phyloP scores from a whole-genome alignment of 768 basidiomycete genomes.

The Psilocybe azurescens region DNA sequence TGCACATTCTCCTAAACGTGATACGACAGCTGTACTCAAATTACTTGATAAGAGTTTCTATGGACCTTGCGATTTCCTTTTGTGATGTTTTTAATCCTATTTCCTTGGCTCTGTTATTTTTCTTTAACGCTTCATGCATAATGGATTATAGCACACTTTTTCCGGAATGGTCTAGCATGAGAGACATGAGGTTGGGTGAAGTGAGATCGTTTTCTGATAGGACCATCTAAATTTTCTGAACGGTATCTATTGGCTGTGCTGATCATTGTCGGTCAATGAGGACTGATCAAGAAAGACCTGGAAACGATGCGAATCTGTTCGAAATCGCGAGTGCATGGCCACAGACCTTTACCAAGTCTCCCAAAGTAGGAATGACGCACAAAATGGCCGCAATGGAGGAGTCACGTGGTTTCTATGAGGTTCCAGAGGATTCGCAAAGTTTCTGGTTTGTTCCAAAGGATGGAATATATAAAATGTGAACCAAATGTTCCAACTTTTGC shows the following conservation, averaged over 20 bases:
- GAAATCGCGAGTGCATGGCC: background rate
- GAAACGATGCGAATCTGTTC: background rate
- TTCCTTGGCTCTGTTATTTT: conserved; percentile 13
- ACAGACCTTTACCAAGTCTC: background rate
- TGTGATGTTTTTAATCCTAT: conserved; percentile 13
- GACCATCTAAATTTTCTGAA: background rate
- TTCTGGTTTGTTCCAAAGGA: conserved; percentile 45
- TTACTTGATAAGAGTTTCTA: conserved; percentile 6
- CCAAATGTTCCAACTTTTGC: conserved; percentile 15
- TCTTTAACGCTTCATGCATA: conserved; percentile 10
- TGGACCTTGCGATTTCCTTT: conserved; percentile 9
- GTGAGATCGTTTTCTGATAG: background rate
- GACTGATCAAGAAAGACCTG: conserved; percentile 11
- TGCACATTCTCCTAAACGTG: background rate
- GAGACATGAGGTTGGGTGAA: too few species aligned
- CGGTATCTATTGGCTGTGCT: background rate
- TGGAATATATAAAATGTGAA: conserved; percentile 40
- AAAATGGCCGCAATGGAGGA: background rate
- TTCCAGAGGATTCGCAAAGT: conserved; percentile 52
- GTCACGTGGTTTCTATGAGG: conserved; percentile 44
- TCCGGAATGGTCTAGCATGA: too few species aligned
- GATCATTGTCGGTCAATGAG: background rate
- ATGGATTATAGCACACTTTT: conserved; percentile 11
- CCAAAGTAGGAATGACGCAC: conserved; percentile 23
- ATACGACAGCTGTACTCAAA: conserved; percentile 6